Evolutionary conservation across 179 eudicot species (phyloP), one percentile per base, ranked within the genome.

Genomic region (Vitellaria paradoxa): DNA sequence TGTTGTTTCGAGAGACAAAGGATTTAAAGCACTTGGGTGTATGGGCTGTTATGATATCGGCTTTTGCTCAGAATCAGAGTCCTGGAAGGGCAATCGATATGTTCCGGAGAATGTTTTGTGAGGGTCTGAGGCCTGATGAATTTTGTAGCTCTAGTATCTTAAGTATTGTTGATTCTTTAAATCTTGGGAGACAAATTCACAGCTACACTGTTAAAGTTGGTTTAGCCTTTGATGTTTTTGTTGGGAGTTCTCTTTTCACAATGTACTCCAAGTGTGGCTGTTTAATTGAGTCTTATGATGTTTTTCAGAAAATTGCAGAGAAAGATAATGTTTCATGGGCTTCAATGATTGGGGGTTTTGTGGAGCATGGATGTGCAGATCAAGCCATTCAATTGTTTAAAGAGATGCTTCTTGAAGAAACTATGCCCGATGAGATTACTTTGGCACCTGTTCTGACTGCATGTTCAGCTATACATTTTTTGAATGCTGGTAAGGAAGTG

Each of bases 271-370:
- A 93, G 76, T 88, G 96, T 79, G 86, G 89, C 78, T 78, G 77
- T 73, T 74, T 94, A 74, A 84, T 80, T 30, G 97, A 91, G 18
- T 93, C 97, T 24, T 87, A 80, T 65, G 84, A 85, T 62, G 85
- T 90, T 61, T 94, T 94, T 82, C 85, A 76, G 65, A 81, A 85
- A 75, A 85, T 91, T 68, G 87, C 81, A 8, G 73, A 77, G 30
- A 93, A 91, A 81, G 98, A 94, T 77, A 79, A 71, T 12, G 89
- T 93, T 71, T 90, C 97, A 12, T 93, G 93, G 97, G 86, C 88
- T 30, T 94, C 97, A 53, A 94, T 94, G 97, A 93, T 94, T 81
- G 73, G 89, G 78, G 94, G 97, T 59, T 91, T 90, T 80, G 88
- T 87, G 12, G 96, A 90, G 77, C 89, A 89, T 74, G 98, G 92